Evolutionary conservation across 768 basidiomycete genomes (phyloP), one percentile per base, ranked within the genome.

Genomic region (Amanita rubescens): DNA sequence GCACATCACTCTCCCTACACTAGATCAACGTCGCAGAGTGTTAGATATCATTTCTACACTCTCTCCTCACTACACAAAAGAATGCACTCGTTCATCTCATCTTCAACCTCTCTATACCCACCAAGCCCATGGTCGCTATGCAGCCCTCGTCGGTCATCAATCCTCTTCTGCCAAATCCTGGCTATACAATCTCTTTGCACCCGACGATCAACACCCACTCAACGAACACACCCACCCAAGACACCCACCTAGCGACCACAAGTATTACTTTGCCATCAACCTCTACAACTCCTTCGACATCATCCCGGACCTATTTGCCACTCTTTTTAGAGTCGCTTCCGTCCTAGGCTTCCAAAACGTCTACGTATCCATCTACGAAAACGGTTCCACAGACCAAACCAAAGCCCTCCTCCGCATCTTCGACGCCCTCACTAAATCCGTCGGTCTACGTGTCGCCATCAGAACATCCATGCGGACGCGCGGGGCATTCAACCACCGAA

Each of bases 221-320:
- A 14, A 32, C 42, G 69, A 69, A 51, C 67, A 62, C 60, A 65
- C 68, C 43, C 67, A 74, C 27, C 62, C 69, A n/a, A 70, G 69
- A 46, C 59, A 73, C 25, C 60, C 75, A 27, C 65, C 76, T 10
- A 76, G 75, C 63, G 80, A 87, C 59, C 95, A 99, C 81, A 98
- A 99, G 67, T 99, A 98, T 68, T 98, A 92, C 71, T 96, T 99
- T 70, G 95, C 93, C 56, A 98, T 99, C 79, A 99, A 99, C 71
- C 77, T 98, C 55, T 97, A 97, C 79, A 99, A 99, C 76, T 97
- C 94, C 10, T 99, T 98, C 81, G 94, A 96, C 71, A 74, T 98
- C 67, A 94, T 98, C 59, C 94, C 96, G 15, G 96, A 99, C 71
- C 94, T 98, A 33, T 97, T 98, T 67, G 85, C 93, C 30, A 94